Percentiles rank a stretch among this genome's conserved stretches.
Evolutionary conservation across 306 rosid species (phyloP).

Genomic region (Lathyrus sativus): DNA sequence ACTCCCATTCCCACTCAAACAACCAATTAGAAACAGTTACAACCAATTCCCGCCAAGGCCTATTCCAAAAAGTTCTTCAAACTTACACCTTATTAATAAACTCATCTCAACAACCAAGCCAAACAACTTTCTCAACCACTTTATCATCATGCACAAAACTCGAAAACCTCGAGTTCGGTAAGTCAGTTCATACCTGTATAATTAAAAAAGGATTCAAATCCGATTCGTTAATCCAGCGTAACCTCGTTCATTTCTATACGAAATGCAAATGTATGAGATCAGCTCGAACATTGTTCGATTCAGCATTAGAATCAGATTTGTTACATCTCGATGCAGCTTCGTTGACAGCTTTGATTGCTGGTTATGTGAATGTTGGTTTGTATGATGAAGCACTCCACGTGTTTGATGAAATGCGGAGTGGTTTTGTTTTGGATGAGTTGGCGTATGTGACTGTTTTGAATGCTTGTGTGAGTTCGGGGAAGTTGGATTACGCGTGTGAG

Average conservation of each 20-base stretch:
- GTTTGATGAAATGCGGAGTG: slow-evolving; percentile 54
- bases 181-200: slow-evolving; percentile 51
- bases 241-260: slow-evolving; percentile 71
- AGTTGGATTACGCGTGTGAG: slow-evolving; percentile 48
- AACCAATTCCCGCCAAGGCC: slow-evolving; percentile 35
- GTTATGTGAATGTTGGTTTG: slow-evolving; percentile 58
- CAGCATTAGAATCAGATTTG: background rate
- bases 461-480: slow-evolving; percentile 54
- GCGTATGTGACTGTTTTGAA: slow-evolving; percentile 60
- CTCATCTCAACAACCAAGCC: slow-evolving; percentile 48
- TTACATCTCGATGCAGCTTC: slow-evolving; percentile 52
- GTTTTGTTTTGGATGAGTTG: slow-evolving; percentile 55
- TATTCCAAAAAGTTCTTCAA: slow-evolving; percentile 36
- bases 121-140: slow-evolving; percentile 61
- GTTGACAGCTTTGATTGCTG: slow-evolving; percentile 69
- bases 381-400: slow-evolving; percentile 57
- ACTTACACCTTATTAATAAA: slow-evolving; percentile 46
- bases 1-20: background rate
- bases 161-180: slow-evolving; percentile 51
- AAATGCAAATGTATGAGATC: slow-evolving; percentile 52
- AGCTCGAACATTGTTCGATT: slow-evolving; percentile 53
- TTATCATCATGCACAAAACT: slow-evolving; percentile 63
- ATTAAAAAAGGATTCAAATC: slow-evolving; percentile 55
- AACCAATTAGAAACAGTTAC: background rate
- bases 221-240: slow-evolving; percentile 51